A percentile compares a stretch with the other conserved stretches of the same genome.
Evolutionary conservation across 345 rosid genomes (phyloP).

Genomic region (Garcia nutans): DNA sequence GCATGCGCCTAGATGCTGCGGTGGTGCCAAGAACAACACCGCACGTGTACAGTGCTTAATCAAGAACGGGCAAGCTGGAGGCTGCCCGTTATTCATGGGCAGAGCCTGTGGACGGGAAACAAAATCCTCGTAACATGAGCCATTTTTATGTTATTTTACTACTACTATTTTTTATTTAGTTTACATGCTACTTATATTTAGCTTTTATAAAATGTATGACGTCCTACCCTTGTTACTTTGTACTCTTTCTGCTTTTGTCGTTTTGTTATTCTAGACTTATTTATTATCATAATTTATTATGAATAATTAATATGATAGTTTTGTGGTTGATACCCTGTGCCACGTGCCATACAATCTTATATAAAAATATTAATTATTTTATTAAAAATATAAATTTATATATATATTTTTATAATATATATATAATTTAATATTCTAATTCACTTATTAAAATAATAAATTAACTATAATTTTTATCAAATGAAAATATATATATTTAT

Average conservation of each 20-base stretch:
- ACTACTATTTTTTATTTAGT: too few species aligned
- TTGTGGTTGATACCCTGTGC: too few species aligned
- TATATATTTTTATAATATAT: too few species aligned
- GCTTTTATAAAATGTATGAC: background rate
- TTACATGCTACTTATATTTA: background rate
- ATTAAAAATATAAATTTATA: too few species aligned
- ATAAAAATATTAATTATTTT: too few species aligned
- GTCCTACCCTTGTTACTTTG: background rate
- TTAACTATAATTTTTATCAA: too few species aligned
- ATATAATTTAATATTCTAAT: too few species aligned
- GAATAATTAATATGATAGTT: too few species aligned
- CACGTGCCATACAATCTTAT: too few species aligned
- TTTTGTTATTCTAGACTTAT: background rate
- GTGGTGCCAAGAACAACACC: conserved; percentile 12
- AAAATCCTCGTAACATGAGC: conserved; percentile 37
- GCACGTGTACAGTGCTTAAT: conserved; percentile 41
- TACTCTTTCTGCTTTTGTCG: background rate
- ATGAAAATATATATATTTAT: too few species aligned
- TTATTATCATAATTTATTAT: too few species aligned
- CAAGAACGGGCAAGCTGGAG: background rate
- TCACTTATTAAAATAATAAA: too few species aligned
- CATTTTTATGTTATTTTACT: background rate
- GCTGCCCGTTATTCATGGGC: conserved; percentile 32
- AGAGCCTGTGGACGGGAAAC: conserved; percentile 31
- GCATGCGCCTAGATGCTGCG: background rate